Evolutionary conservation across 176 grass and related monocot species (phyloP).

Genomic region (Paspalum vaginatum): DNA sequence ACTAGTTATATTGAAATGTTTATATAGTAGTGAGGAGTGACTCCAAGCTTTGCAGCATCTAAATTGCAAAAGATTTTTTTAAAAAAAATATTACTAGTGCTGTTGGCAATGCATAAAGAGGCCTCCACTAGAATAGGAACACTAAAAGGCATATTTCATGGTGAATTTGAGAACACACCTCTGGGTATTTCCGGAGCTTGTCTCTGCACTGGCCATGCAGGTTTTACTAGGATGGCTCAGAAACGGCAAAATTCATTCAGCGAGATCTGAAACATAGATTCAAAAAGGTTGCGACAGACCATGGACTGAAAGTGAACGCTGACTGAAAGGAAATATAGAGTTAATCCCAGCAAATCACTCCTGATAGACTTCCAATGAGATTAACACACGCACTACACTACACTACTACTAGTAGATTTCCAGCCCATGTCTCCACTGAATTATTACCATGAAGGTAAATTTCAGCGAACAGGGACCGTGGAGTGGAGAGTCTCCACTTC

Average conservation of each 20-base stretch:
- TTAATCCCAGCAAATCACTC: background rate
- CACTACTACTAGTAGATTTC: background rate
- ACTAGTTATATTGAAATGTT: conserved; percentile 13
- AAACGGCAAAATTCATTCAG: background rate
- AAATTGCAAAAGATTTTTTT: background rate
- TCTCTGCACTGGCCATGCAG: conserved; percentile 48
- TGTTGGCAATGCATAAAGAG: background rate
- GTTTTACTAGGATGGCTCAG: conserved; percentile 25
- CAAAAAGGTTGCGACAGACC: background rate
- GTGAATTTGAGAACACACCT: conserved; percentile 40
- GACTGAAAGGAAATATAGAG: background rate
- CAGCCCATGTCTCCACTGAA: background rate
- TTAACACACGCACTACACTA: background rate
- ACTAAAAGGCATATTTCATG: background rate
- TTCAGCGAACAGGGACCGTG: background rate
- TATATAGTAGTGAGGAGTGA: conserved; percentile 1
- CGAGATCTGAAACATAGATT: conserved; percentile 35
- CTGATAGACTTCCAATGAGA: background rate
- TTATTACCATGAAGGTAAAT: background rate
- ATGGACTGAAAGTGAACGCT: background rate
- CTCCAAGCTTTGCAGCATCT: background rate
- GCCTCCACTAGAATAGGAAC: background rate
- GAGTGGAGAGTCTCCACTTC: background rate
- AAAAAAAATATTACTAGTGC: background rate
- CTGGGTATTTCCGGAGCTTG: conserved; percentile 28